A percentile compares a stretch with the other conserved stretches of the same genome.
Evolutionary conservation across 768 basidiomycete genomes (phyloP).

Genomic region (Amanita brunnescens): DNA sequence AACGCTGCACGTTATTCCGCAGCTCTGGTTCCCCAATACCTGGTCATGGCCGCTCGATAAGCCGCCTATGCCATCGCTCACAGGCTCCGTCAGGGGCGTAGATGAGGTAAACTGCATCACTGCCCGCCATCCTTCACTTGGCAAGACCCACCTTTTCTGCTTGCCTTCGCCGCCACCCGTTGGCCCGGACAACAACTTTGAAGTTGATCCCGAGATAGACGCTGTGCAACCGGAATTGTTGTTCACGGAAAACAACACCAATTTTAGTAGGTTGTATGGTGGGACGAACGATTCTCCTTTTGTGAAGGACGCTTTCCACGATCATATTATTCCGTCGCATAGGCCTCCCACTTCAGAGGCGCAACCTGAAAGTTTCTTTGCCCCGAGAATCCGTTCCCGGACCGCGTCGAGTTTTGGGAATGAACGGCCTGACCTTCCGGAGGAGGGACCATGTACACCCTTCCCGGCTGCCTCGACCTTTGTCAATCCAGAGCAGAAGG

Average conservation of each 20-base stretch:
- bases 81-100: conserved; percentile 38
- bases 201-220: conserved; percentile 55
- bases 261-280: conserved; percentile 85
- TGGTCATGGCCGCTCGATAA: conserved; percentile 88
- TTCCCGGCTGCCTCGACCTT: conserved; percentile 48
- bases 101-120: conserved; percentile 55
- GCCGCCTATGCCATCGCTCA: conserved; percentile 56
- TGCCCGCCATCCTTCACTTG: conserved; percentile 65
- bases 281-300: conserved; percentile 76
- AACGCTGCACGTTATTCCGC: conserved; percentile 89
- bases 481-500: conserved; percentile 78
- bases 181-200: conserved; percentile 55
- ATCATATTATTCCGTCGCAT: conserved; percentile 88
- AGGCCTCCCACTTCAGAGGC: conserved; percentile 48
- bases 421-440: conserved; percentile 29
- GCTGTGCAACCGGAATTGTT: conserved; percentile 76
- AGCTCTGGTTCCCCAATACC: conserved; percentile 95
- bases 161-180: conserved; percentile 90
- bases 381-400: conserved; percentile 40
- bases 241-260: conserved; percentile 98
- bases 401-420: conserved; percentile 36
- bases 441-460: conserved; percentile 53
- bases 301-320: conserved; percentile 97
- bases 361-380: conserved; percentile 36
- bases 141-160: conserved; percentile 78